Percentiles rank a stretch among this genome's conserved stretches.
These are phyloP conservation scores for Moricandia moricandioides DNA, from an alignment of 345 rosid genomes.

Conservation along the genomic window DNA sequence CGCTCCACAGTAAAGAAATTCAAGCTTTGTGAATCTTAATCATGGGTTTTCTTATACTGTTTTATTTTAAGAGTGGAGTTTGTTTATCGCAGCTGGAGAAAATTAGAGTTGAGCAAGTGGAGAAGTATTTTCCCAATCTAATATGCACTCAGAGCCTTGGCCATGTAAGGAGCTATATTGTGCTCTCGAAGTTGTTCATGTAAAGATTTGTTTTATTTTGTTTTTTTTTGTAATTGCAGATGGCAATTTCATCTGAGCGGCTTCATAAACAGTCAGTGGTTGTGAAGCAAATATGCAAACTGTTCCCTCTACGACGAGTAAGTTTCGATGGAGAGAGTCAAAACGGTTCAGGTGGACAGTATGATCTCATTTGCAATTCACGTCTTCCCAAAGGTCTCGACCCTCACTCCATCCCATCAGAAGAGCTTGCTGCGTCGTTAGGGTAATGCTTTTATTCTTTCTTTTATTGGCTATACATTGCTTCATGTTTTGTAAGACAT, in stretches of 20 bases:
- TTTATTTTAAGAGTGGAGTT: neutral
- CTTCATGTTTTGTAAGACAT: neutral
- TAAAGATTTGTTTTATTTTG: neutral
- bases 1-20: constrained; percentile 43
- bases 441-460: constrained; percentile 49
- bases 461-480: neutral
- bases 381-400: constrained; percentile 90
- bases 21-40: too few species aligned
- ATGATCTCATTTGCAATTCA: constrained; percentile 72
- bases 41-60: too few species aligned
- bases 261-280: constrained; percentile 87
- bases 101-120: constrained; percentile 60
- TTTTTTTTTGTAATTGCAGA: constrained; percentile 45
- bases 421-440: constrained; percentile 83
- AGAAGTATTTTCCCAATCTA: constrained; percentile 74
- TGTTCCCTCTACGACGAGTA: constrained; percentile 64
- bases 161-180: constrained; percentile 49
- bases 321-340: too few species aligned
- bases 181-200: neutral
- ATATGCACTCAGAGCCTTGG: constrained; percentile 75
- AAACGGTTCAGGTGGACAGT: constrained; percentile 38
- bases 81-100: constrained; percentile 55
- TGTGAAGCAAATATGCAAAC: constrained; percentile 82
- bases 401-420: constrained; percentile 88
- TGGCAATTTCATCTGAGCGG: constrained; percentile 81